phyloP scores from a whole-genome alignment of 1,284 basidiomycete species.

The Clitocybe nebularis region DNA sequence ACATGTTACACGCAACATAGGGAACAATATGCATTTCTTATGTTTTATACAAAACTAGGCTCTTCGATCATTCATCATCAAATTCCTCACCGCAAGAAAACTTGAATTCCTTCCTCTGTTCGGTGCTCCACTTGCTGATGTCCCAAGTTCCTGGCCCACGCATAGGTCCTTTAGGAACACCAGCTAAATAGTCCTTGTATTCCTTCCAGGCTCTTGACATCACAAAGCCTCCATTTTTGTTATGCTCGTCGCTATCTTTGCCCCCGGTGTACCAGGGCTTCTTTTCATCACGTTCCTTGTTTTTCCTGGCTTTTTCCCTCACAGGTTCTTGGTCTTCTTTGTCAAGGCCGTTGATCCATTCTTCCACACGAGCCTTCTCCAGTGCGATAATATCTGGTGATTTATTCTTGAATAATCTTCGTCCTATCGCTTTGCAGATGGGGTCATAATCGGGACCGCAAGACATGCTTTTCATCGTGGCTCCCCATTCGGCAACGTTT shows the following conservation, averaged over 20 bases:
- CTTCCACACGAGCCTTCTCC: slow-evolving; percentile 27
- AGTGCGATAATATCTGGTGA: slow-evolving; percentile 22
- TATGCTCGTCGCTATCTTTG: slow-evolving; percentile 8
- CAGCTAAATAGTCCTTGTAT: slow-evolving; percentile 27
- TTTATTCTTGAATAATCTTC: slow-evolving; percentile 30
- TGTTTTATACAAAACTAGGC: not conserved
- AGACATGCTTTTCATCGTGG: slow-evolving; percentile 20
- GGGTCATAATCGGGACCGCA: slow-evolving; percentile 24
- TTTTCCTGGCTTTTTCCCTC: slow-evolving; percentile 21
- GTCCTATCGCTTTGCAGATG: slow-evolving; percentile 34
- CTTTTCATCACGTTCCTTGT: slow-evolving; percentile 16
- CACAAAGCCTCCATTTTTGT: slow-evolving; percentile 21
- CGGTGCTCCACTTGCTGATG: slow-evolving; percentile 29
- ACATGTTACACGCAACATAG: not conserved
- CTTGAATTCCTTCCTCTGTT: slow-evolving; percentile 26
- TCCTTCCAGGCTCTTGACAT: slow-evolving; percentile 33
- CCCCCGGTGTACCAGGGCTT: slow-evolving; percentile 28
- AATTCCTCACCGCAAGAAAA: slow-evolving; percentile 20
- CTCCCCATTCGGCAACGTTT: slow-evolving; percentile 25
- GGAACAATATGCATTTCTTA: not conserved
- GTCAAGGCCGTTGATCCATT: slow-evolving; percentile 17
- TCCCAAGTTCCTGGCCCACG: slow-evolving; percentile 34
- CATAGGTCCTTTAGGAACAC: slow-evolving; percentile 23
- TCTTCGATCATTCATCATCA: slow-evolving; percentile 11
- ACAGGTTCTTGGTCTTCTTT: slow-evolving; percentile 20